These are phyloP conservation scores for Amanita rimosa DNA, from an alignment of 768 basidiomycete genomes.

Conservation along the genomic window DNA sequence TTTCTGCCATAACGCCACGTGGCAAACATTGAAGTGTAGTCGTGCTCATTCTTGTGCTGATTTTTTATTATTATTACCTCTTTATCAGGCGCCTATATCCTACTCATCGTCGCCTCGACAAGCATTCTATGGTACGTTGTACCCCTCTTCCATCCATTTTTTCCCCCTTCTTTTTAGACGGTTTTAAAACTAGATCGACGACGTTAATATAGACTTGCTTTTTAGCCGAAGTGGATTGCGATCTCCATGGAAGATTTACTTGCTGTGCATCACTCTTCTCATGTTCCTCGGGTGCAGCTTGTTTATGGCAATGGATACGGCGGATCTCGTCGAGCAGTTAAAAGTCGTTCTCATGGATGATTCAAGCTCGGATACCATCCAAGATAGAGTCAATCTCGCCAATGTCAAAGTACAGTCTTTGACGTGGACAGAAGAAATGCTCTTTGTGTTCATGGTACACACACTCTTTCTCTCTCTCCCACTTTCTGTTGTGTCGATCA, in stretches of 20 bases:
- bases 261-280: slow-evolving; percentile 14
- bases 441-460: slow-evolving; percentile 20
- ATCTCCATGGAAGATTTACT: slow-evolving; percentile 10
- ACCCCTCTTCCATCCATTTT: too few species aligned
- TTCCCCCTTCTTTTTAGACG: too few species aligned
- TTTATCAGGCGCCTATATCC: slow-evolving; percentile 8
- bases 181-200: too few species aligned
- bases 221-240: slow-evolving; percentile 11
- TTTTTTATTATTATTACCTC: neutral
- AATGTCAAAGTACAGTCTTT: slow-evolving; percentile 13
- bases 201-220: neutral
- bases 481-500: neutral
- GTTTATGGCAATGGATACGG: slow-evolving; percentile 16
- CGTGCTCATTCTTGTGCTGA: too few species aligned
- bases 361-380: slow-evolving; percentile 8
- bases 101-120: slow-evolving; percentile 11
- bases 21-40: neutral
- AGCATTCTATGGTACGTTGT: slow-evolving; percentile 8
- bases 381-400: slow-evolving; percentile 12
- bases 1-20: neutral
- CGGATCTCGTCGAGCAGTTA: slow-evolving; percentile 17
- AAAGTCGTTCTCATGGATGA: slow-evolving; percentile 16
- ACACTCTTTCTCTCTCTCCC: too few species aligned
- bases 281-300: slow-evolving; percentile 18
- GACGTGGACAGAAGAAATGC: slow-evolving; percentile 19